These are phyloP conservation scores for Lagerstroemia speciosa DNA, from an alignment of 345 rosid species.

Conservation along the genomic window DNA sequence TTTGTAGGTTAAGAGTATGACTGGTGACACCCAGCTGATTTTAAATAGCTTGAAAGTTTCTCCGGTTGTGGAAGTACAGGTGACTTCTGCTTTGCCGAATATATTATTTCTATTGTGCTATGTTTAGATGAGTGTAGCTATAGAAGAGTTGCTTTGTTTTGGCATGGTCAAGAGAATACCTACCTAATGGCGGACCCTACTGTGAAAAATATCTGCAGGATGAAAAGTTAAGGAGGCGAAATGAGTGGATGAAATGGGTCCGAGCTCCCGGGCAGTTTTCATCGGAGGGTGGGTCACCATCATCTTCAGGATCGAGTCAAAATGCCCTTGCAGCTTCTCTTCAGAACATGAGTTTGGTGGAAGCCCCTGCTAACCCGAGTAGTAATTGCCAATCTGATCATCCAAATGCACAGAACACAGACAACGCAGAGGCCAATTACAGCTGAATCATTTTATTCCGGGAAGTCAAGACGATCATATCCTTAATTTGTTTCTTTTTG, in stretches of 20 bases:
- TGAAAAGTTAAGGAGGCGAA: slow-evolving; percentile 44
- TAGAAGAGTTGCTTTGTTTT: not conserved
- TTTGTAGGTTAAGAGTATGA: slow-evolving; percentile 56
- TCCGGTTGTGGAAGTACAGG: slow-evolving; percentile 62
- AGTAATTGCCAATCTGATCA: slow-evolving; percentile 3
- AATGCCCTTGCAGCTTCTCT: slow-evolving; percentile 24
- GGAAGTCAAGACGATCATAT: not conserved
- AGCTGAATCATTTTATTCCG: slow-evolving; percentile 1
- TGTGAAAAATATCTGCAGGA: slow-evolving; percentile 25
- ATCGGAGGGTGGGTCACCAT: slow-evolving; percentile 16
- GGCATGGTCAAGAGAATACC: not conserved
- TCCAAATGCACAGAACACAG: slow-evolving; percentile 2
- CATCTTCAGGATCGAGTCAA: slow-evolving; percentile 16
- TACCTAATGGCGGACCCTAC: not conserved
- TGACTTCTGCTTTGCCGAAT: slow-evolving; percentile 9
- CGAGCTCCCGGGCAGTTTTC: slow-evolving; percentile 12
- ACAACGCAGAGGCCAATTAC: not conserved
- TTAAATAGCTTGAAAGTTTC: slow-evolving; percentile 57
- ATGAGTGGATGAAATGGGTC: slow-evolving; percentile 49
- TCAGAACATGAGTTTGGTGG: slow-evolving; percentile 27
- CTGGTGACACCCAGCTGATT: slow-evolving; percentile 36
- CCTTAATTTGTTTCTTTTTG: not conserved
- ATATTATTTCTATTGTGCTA: not conserved
- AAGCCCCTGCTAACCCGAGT: slow-evolving; percentile 15
- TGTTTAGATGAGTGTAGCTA: not conserved